Conservation (phyloP, 2,329 filamentous ascomycete species). For the Fusarium sp. region DNA sequence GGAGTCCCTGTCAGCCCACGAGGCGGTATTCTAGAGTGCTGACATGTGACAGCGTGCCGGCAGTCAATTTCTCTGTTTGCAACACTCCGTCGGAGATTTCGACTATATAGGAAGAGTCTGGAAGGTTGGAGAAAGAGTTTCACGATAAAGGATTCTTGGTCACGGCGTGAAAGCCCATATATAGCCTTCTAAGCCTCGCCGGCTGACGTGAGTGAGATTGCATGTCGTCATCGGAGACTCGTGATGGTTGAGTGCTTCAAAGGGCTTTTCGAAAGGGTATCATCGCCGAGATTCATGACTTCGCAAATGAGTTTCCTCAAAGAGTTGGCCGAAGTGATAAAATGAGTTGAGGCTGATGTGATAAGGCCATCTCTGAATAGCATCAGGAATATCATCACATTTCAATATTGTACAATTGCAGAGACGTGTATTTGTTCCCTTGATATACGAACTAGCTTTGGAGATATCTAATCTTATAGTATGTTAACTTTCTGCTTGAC, state of each 20-base stretch:
- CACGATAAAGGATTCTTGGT: not conserved
- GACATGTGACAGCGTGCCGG: not conserved
- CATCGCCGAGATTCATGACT: not conserved
- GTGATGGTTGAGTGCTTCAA: not conserved
- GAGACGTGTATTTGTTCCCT: not conserved
- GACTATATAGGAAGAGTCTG: not conserved
- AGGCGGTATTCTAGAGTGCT: not conserved
- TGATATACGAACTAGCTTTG: not conserved
- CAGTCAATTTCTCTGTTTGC: not conserved
- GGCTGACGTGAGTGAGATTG: not conserved
- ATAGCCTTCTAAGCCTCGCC: not conserved
- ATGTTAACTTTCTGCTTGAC: not conserved
- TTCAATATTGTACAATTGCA: not conserved
- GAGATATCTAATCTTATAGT: not conserved
- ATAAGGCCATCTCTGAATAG: not conserved
- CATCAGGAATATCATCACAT: not conserved
- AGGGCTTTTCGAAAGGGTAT: not conserved
- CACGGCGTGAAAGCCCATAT: not conserved
- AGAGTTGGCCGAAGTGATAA: not conserved
- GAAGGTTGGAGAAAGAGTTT: not conserved
- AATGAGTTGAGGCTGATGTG: not conserved
- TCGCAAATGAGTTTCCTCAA: not conserved
- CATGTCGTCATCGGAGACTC: not conserved
- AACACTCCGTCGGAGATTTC: not conserved
- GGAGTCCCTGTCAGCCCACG: not conserved